These are phyloP conservation scores for Rhodamnia argentea DNA, from an alignment of 345 rosid species.

Conservation along the genomic window DNA sequence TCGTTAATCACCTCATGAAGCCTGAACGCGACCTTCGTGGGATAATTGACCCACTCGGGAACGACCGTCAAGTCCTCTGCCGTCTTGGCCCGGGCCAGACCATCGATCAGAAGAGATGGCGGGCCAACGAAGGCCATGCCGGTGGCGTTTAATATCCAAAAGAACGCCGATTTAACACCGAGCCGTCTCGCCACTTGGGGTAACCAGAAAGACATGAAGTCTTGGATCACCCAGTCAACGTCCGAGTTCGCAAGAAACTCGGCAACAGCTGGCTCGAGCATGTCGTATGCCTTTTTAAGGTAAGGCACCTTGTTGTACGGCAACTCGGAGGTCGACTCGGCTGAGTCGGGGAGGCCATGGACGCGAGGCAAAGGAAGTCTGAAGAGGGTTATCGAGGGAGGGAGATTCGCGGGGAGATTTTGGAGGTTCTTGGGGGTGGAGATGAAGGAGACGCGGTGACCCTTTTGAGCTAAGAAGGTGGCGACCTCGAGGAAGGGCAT, in stretches of 20 bases:
- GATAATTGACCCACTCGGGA: constrained; percentile 20
- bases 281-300: constrained; percentile 29
- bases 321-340: constrained; percentile 27
- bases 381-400: constrained; percentile 12
- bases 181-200: constrained; percentile 15
- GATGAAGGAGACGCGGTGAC: neutral
- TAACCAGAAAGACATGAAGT: constrained; percentile 31
- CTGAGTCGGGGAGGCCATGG: constrained; percentile 15
- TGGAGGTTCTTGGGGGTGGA: neutral
- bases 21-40: constrained; percentile 3
- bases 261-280: constrained; percentile 9
- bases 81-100: neutral
- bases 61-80: constrained; percentile 17
- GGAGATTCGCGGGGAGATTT: neutral
- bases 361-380: constrained; percentile 15
- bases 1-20: constrained; percentile 1
- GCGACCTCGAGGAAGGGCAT: neutral
- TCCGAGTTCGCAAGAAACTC: constrained; percentile 10
- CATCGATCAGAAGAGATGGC: neutral
- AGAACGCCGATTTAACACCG: constrained; percentile 8
- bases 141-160: constrained; percentile 16
- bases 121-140: neutral
- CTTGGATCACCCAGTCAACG: constrained; percentile 29
- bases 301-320: constrained; percentile 10
- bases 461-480: neutral